Base-by-base conservation (phyloP, 768 basidiomycete species). In the Russula virescens region DNA sequence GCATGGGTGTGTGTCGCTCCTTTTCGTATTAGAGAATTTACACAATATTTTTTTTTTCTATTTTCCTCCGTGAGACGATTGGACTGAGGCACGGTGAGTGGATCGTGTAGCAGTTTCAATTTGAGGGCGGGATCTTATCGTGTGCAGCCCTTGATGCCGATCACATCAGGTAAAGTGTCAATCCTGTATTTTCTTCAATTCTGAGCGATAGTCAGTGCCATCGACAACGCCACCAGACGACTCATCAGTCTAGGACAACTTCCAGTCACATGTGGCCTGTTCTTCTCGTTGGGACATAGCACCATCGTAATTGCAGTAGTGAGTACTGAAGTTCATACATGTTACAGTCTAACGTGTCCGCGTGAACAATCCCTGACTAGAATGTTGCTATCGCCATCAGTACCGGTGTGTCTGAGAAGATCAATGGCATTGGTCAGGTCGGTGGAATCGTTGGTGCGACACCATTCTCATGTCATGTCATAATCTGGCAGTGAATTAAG, bases 241-340 rank as follows among this genome's bases (percentile, higher is more conserved):
- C 77, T 95, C 34, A 95, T 86, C 34, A n/a, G n/a, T n/a, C n/a
- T n/a, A n/a, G 89, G 88, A 1, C 87, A 88, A 68, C 78, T 90
- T 11, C 85, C 91, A 2, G 86, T 94, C 46, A 94, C 92, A 0
- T 93, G n/a, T n/a, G n/a, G n/a, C 2, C 73, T 95, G 14, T 95
- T 85, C 76, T 96, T 96, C 76, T 93, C 90, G 5, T 80, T 95
- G 1, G 94, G 93, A 0, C 94, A 97, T 68, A 94, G 91, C 0
- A 93, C 95, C 66, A 93, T 94, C 5, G 81, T 95, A 28, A 80
- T 80, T 2, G 89, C 94, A 61, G 90, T 88, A 66, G n/a, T n/a
- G n/a, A n/a, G n/a, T n/a, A n/a, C n/a, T 18, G 8, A 23, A 16
- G 16, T 31, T 43, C 31, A n/a, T 38, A 57, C 16, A 10, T 43